phyloP scores from a whole-genome alignment of 176 grass and related monocot genomes.

The Luzula sylvatica region DNA sequence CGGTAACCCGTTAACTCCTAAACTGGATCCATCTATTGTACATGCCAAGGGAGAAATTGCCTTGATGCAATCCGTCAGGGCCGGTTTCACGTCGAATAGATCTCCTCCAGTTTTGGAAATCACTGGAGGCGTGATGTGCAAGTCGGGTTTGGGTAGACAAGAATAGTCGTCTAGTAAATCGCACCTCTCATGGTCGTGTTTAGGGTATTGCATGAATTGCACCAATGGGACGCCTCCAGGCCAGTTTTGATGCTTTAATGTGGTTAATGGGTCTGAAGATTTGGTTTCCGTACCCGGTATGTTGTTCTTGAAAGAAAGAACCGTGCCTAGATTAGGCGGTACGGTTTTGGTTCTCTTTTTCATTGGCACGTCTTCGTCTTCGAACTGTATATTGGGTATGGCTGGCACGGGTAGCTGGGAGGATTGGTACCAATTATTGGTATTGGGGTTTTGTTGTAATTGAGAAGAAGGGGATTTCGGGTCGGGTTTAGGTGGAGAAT shows the following conservation, averaged over 20 bases:
- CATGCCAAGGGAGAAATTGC: slow-evolving; percentile 39
- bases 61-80: slow-evolving; percentile 44
- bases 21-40: slow-evolving; percentile 57
- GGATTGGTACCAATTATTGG: slow-evolving; percentile 16
- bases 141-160: slow-evolving; percentile 58
- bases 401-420: slow-evolving; percentile 27
- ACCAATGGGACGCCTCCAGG: slow-evolving; percentile 32
- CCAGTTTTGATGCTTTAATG: slow-evolving; percentile 40
- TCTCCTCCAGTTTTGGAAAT: slow-evolving; percentile 33
- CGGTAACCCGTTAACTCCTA: slow-evolving; percentile 40
- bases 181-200: slow-evolving; percentile 62
- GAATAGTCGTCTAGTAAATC: slow-evolving; percentile 67
- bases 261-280: slow-evolving; percentile 37
- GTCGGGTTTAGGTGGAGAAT: slow-evolving; percentile 37
- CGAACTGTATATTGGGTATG: slow-evolving; percentile 28
- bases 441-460: slow-evolving; percentile 28
- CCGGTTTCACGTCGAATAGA: slow-evolving; percentile 47
- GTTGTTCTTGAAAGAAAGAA: slow-evolving; percentile 55
- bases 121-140: slow-evolving; percentile 33
- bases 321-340: slow-evolving; percentile 39
- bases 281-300: slow-evolving; percentile 42
- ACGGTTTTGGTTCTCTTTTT: slow-evolving; percentile 27
- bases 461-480: slow-evolving; percentile 38
- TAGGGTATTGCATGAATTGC: slow-evolving; percentile 83
- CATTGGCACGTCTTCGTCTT: slow-evolving; percentile 20